A percentile compares a stretch with the other conserved stretches of the same genome.
Evolutionary conservation across 2,329 filamentous ascomycete genomes (phyloP).

Genomic region (Rutstroemia sp.): DNA sequence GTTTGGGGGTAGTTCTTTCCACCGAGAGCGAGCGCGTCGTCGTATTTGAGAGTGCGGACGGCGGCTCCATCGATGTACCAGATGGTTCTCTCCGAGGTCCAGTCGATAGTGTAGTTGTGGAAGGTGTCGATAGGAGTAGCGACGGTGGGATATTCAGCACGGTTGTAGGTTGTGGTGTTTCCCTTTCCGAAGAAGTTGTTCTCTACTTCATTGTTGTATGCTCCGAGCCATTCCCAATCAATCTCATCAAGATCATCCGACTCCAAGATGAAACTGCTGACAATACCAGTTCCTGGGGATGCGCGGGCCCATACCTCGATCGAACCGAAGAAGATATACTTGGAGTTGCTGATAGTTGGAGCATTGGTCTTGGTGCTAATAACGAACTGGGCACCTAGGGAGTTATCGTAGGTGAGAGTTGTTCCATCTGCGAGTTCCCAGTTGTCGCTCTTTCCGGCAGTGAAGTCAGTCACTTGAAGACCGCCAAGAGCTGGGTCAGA

Average conservation of each 20-base stretch:
- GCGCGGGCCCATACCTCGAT: constrained; percentile 40
- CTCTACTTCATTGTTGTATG: constrained; percentile 31
- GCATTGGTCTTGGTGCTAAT: constrained; percentile 41
- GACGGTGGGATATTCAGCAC: constrained; percentile 34
- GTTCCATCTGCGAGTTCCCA: constrained; percentile 49
- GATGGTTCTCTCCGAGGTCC: constrained; percentile 49
- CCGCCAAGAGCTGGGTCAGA: constrained; percentile 36
- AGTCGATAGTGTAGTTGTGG: constrained; percentile 63
- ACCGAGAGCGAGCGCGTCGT: constrained; percentile 38
- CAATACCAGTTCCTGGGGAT: constrained; percentile 40
- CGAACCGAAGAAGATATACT: constrained; percentile 47
- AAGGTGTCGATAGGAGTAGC: constrained; percentile 31
- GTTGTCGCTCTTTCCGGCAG: constrained; percentile 35
- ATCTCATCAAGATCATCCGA: constrained; percentile 46
- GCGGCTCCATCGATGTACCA: constrained; percentile 50
- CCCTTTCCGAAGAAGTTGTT: constrained; percentile 50
- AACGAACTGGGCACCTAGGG: constrained; percentile 41
- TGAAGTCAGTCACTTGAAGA: constrained; percentile 37
- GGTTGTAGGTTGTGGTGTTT: constrained; percentile 43
- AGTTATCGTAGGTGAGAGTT: constrained; percentile 31
- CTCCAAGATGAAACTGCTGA: constrained; percentile 42
- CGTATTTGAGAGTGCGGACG: constrained; percentile 40
- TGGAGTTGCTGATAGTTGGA: constrained; percentile 37
- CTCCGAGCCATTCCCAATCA: constrained; percentile 40
- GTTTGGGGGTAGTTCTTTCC: constrained; percentile 60